Base-by-base conservation (phyloP, 768 basidiomycete species). In the Aureoboletus auriporus region DNA sequence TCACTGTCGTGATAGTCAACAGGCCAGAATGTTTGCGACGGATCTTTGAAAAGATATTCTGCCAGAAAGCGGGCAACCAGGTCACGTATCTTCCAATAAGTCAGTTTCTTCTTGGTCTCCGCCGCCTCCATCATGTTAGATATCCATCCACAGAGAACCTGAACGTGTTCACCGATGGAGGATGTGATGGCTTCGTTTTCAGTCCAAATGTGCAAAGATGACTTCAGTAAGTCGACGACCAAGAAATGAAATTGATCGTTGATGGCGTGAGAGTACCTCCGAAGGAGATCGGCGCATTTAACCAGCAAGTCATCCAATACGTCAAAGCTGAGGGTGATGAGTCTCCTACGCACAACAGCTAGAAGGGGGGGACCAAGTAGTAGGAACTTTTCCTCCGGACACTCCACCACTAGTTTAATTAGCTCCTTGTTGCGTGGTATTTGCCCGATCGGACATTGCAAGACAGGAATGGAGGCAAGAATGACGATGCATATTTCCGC, bases 11-110 rank as follows among this genome's bases (percentile, higher is more conserved):
- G 53, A 36, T 60, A 56, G 12, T 51, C 52, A 26, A 43, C 35
- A 34, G 60, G 56, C 86, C 86, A 85, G 33, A 74, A 63, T 16
- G 56, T 49, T 50, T 83, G 74, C 9, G 57, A 56, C 0, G 82
- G 83, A 58, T 92, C 86, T 42, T 71, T 59, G 10, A 59, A 57
- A 17, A 93, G 71, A 61, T 86, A 92, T 37, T 62, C 63, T 50
- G 84, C 81, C 40, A 93, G 65, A 62, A 95, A 87, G 29, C 72
- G 71, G 38, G 81, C 71, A 28, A 88, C 69, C 26, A 71, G 60
- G 56, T 89, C 83, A 30, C 91, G 80, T 27, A 83, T 71, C 46
- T 69, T 72, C 89, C 92, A 93, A 3, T 79, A 80, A 2, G 69
- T 67, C 6, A 82, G 61, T 39, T 74, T 69, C 14, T 68, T 69